Base-by-base conservation (phyloP, 2,329 filamentous ascomycete species). In the Cladobotryum protrusum region DNA sequence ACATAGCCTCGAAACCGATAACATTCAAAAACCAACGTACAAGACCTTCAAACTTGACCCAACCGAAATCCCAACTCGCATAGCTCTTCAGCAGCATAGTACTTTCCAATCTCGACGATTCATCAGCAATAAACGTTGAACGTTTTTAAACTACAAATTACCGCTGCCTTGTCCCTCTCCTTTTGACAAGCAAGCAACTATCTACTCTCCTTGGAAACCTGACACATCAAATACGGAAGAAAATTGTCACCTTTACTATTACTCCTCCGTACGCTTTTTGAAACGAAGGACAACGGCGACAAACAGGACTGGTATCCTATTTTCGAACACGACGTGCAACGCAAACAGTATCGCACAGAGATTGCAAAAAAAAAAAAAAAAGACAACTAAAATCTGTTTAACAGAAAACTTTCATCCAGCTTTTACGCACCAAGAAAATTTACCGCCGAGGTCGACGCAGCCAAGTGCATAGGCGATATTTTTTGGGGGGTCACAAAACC, bases 261-360 rank as follows among this genome's bases (percentile, higher is more conserved):
- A 4, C 7, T 24, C 20, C 48, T 50, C 37, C 15, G 39, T 37
- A 17, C 32, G 37, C 40, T 4, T 51, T 40, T 34, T n/a, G 19
- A 43, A 50, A 44, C 43, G 35, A 24, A 42, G 24, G 24, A 29
- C 24, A 29, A 29, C 35, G 42, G 35, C 34, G 20, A 47, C 20
- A 51, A 47, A 24, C 34, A 47, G 34, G 24, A 47, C 45, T 35
- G 34, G 34, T 37, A 34, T 50, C 44, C 49, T 39, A 17, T 39
- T 20, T 47, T 29, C 45, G 34, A 44, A 47, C 40, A 47, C 45
- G 11, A 40, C 35, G 49, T 51, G 49, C 35, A 40, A 51, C 49
- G 13, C 45, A 43, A 43, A 41, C 43, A 34, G 5, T n/a, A 24
- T 42, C 42, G 37, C 48, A 46, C 35, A 49, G 14, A n/a, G n/a